These are phyloP conservation scores for Pseudoturritis turrita DNA, from an alignment of 345 rosid species.

Conservation along the genomic window DNA sequence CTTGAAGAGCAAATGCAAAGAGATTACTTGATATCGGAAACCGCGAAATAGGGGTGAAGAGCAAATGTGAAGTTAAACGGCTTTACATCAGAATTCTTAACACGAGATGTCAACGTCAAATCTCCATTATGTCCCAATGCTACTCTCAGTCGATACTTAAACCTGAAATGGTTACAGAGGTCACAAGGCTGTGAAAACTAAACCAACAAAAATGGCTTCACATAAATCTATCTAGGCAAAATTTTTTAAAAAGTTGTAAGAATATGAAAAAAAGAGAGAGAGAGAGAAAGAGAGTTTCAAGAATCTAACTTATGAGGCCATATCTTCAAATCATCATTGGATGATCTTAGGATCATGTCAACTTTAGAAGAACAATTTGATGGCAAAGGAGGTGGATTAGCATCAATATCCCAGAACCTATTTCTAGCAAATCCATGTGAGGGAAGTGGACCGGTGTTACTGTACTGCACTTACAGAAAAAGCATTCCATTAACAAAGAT, in stretches of 20 bases:
- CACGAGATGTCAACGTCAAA: slow-evolving; percentile 71
- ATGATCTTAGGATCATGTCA: slow-evolving; percentile 63
- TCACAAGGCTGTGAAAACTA: neutral
- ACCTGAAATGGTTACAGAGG: slow-evolving; percentile 35
- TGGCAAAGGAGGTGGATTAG: slow-evolving; percentile 60
- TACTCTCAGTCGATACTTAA: slow-evolving; percentile 72
- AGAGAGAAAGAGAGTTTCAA: too few species aligned
- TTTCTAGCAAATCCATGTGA: slow-evolving; percentile 83
- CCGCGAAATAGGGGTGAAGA: slow-evolving; percentile 78
- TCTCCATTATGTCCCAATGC: slow-evolving; percentile 66
- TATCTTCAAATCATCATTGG: slow-evolving; percentile 62
- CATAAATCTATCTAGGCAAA: neutral
- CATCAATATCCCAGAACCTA: slow-evolving; percentile 66
- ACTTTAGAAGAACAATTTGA: slow-evolving; percentile 37
- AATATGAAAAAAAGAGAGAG: neutral
- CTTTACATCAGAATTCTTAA: slow-evolving; percentile 67
- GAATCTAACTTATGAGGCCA: slow-evolving; percentile 79
- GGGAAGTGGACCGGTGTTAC: slow-evolving; percentile 65
- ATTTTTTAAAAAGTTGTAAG: neutral
- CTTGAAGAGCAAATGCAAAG: neutral
- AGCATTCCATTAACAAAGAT: slow-evolving; percentile 15
- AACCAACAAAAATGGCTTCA: neutral
- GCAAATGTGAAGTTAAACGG: slow-evolving; percentile 76
- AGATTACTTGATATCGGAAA: slow-evolving; percentile 80
- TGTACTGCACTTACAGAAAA: slow-evolving; percentile 46